phyloP scores from a whole-genome alignment of 1,284 basidiomycete species.

The Gastroboletus turbinatus region DNA sequence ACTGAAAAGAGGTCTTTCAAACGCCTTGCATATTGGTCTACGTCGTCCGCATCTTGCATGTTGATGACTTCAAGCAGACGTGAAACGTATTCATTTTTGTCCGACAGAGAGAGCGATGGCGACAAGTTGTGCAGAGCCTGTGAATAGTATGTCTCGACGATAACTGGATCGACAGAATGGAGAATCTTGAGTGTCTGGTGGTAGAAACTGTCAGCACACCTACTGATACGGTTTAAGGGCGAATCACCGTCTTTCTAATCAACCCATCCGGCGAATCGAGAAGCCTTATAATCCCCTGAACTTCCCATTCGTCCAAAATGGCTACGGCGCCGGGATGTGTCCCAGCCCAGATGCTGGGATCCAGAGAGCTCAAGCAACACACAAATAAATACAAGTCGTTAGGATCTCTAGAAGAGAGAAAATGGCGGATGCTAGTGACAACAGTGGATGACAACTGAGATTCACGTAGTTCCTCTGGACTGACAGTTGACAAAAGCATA shows the following conservation, averaged over 20 bases:
- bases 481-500: constrained; percentile 40
- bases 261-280: constrained; percentile 56
- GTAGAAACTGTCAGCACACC: constrained; percentile 13
- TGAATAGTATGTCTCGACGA: constrained; percentile 56
- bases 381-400: constrained; percentile 68
- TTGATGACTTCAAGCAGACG: constrained; percentile 59
- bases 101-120: constrained; percentile 32
- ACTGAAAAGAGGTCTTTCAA: constrained; percentile 47
- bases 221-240: not conserved
- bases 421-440: constrained; percentile 49
- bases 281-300: constrained; percentile 64
- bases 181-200: constrained; percentile 58
- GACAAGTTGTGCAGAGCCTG: constrained; percentile 44
- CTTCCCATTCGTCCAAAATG: constrained; percentile 64
- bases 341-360: constrained; percentile 66
- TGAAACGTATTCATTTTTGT: constrained; percentile 39
- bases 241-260: constrained; percentile 58
- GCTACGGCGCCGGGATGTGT: constrained; percentile 46
- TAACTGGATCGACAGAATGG: constrained; percentile 50
- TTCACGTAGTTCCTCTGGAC: constrained; percentile 32
- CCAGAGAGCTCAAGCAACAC: constrained; percentile 56
- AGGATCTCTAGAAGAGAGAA: constrained; percentile 53
- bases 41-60: constrained; percentile 48
- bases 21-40: constrained; percentile 56
- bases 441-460: constrained; percentile 36